Percentiles rank a stretch among this genome's conserved stretches.
Conservation (phyloP, 306 rosid genomes). For the Dalbergia oliveri region DNA sequence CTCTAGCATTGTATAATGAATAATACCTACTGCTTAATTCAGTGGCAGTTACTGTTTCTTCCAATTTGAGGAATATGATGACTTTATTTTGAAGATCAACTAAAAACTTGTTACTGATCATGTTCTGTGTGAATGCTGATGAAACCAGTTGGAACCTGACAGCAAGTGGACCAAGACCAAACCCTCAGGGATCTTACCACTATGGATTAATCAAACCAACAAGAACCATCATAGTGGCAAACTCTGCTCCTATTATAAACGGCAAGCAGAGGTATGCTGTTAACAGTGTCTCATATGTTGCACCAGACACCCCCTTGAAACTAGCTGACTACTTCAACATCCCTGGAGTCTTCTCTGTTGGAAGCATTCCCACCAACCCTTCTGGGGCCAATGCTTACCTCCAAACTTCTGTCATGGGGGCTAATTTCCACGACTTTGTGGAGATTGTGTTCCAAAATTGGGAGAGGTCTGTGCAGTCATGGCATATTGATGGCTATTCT, state of each 20-base stretch:
- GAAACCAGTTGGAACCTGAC: conserved; percentile 63
- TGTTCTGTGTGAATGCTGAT: neutral
- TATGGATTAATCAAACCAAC: conserved; percentile 72
- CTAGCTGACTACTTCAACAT: conserved; percentile 74
- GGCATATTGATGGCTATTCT: conserved; percentile 80
- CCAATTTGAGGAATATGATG: no score
- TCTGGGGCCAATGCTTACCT: conserved; percentile 57
- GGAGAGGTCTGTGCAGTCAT: conserved; percentile 75
- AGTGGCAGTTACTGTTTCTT: no score
- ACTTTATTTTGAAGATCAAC: neutral
- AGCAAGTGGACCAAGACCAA: conserved; percentile 85
- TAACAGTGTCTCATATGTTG: conserved; percentile 66
- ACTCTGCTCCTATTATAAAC: conserved; percentile 70
- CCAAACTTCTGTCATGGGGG: conserved; percentile 67
- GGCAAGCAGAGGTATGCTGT: conserved; percentile 78
- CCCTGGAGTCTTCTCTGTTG: conserved; percentile 66
- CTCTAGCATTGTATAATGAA: no score
- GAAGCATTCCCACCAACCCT: conserved; percentile 61
- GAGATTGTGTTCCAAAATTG: conserved; percentile 80
- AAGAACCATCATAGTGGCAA: conserved; percentile 66
- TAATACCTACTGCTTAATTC: neutral
- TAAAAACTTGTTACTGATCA: neutral
- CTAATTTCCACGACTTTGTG: conserved; percentile 63
- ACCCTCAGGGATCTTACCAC: conserved; percentile 79
- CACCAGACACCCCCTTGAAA: conserved; percentile 72